A percentile compares a stretch with the other conserved stretches of the same genome.
phyloP scores from a whole-genome alignment of 495 filamentous ascomycete species.

The Aspergillus sclerotiicarbonarius region DNA sequence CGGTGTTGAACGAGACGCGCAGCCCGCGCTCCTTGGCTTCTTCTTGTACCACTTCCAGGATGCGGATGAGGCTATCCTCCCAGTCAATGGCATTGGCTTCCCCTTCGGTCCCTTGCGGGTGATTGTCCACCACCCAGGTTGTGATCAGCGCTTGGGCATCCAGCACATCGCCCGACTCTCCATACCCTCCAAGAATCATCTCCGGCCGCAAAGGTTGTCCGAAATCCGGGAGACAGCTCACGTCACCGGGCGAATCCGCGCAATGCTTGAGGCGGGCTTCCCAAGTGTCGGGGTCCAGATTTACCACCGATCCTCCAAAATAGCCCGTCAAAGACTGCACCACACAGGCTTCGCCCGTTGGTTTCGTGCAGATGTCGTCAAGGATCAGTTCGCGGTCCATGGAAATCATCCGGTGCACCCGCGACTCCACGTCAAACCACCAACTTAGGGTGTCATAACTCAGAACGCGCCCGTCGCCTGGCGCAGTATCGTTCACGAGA shows the following conservation, averaged over 20 bases:
- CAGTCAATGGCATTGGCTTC: conserved; percentile 79
- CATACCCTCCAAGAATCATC: conserved; percentile 81
- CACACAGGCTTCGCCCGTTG: conserved; percentile 84
- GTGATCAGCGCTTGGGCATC: conserved; percentile 77
- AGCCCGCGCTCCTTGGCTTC: conserved; percentile 78
- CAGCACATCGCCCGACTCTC: conserved; percentile 62
- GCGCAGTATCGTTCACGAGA: conserved; percentile 78
- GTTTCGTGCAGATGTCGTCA: conserved; percentile 90
- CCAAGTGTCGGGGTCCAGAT: conserved; percentile 67
- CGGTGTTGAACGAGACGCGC: conserved; percentile 88
- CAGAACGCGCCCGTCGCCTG: conserved; percentile 67
- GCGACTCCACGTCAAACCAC: conserved; percentile 91
- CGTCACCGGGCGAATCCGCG: conserved; percentile 67
- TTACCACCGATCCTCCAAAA: conserved; percentile 65
- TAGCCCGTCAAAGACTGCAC: conserved; percentile 88
- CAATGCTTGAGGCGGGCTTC: conserved; percentile 64
- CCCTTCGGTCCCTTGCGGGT: conserved; percentile 65
- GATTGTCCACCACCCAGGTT: conserved; percentile 96
- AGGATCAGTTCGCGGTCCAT: conserved; percentile 59
- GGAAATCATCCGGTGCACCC: conserved; percentile 68
- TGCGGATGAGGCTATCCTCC: conserved; percentile 71
- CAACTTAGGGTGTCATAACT: conserved; percentile 83
- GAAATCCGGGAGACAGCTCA: conserved; percentile 77
- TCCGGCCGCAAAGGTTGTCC: conserved; percentile 79
- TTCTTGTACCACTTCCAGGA: conserved; percentile 69